Evolutionary conservation across 495 filamentous ascomycete genomes (phyloP), one percentile per base, ranked within the genome.

Genomic region (Podospora sp.): DNA sequence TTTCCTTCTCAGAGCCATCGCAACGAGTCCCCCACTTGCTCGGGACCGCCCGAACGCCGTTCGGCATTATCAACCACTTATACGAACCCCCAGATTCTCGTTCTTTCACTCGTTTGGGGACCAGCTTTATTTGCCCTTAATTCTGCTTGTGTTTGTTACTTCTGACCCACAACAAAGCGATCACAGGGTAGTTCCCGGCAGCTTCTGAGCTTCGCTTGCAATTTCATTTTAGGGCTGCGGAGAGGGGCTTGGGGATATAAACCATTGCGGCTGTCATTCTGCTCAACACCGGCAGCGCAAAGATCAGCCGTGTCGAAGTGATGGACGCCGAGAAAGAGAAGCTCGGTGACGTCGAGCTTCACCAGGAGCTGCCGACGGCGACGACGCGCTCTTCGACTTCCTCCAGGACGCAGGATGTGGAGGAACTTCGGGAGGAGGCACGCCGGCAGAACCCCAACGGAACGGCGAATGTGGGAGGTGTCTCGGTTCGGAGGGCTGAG

Each of bases 401-500:
- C 1, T 81, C 83, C 1, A 71, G 66, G 40, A 67, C 81, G 46
- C 77, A 77, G 24, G 63, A 76, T 16, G 52, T 69, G 59, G 83
- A 83, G 67, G 78, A 82, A 20, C 78, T 78, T 49, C 75, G 78
- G 26, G 81, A 84, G 63, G 75, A 80, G 52, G 79, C 77, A 4
- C 76, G 79, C 9, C 80, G 76, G 46, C 77, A 74, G 25, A 86
- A 85, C 67, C 83, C 83, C 65, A 81, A 86, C 74, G 87, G 85
- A 25, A 74, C 84, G 52, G 79, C 82, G 11, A 72, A 72, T 35
- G 73, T 78, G 26, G 68, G 77, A 14, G 90, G 86, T 52, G 85
- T 92, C 49, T 87, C 94, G 69, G 87, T 96, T 62, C 80, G 85
- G 61, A 85, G 83, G 36, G 92, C 92, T 12, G 88, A 93, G 74